A percentile compares a stretch with the other conserved stretches of the same genome.
Evolutionary conservation across 129 eudicot species (phyloP).

Genomic region (Apium graveolens): DNA sequence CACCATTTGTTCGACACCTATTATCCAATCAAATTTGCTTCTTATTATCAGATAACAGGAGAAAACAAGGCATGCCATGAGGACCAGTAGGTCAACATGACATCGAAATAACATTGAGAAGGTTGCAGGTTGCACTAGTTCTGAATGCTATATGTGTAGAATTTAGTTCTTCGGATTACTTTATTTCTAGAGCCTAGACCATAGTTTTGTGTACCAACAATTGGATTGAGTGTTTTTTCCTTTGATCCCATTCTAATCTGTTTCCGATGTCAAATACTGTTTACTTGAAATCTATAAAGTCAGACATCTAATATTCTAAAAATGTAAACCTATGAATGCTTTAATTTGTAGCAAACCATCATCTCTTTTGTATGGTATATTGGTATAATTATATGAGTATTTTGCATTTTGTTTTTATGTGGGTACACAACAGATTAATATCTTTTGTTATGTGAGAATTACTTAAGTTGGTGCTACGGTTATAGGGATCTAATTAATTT

Average conservation of each 20-base stretch:
- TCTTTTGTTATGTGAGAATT: neutral
- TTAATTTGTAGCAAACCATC: neutral
- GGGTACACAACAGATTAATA: neutral
- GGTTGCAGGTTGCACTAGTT: neutral
- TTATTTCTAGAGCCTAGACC: neutral
- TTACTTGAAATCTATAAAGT: neutral
- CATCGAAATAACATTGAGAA: neutral
- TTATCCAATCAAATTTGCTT: neutral
- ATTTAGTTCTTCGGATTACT: neutral
- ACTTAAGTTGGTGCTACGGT: neutral
- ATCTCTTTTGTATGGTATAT: neutral
- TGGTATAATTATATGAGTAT: neutral
- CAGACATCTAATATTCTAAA: no score
- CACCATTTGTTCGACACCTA: neutral
- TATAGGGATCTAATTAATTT: neutral
- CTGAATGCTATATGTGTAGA: neutral
- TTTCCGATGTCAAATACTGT: neutral
- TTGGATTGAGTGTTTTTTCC: neutral
- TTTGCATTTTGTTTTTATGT: no score
- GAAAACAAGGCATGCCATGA: neutral
- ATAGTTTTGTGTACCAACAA: neutral
- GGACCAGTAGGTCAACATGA: neutral
- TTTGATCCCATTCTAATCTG: neutral
- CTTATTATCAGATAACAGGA: neutral
- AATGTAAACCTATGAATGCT: neutral